Percentiles rank a stretch among this genome's conserved stretches.
Evolutionary conservation across 2,329 filamentous ascomycete species (phyloP).

Genomic region (Talaromyces islandicus): DNA sequence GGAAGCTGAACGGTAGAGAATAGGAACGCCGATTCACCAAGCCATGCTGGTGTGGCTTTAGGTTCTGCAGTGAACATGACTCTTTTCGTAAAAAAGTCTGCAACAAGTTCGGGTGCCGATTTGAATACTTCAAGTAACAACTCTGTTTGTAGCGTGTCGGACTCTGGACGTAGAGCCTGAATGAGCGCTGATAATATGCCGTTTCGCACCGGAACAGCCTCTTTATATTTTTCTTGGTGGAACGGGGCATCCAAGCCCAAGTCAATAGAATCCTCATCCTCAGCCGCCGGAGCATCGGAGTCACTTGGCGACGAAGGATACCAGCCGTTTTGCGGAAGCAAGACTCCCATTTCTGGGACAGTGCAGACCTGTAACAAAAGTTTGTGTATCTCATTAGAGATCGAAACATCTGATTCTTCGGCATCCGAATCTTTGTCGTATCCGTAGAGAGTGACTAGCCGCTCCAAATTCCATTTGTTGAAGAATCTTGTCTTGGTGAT

Average conservation of each 20-base stretch:
- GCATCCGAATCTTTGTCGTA: conserved; percentile 45
- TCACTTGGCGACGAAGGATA: conserved; percentile 67
- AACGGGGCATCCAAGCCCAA: conserved; percentile 64
- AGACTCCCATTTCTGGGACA: conserved; percentile 62
- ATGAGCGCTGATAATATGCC: conserved; percentile 71
- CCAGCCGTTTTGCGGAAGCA: conserved; percentile 73
- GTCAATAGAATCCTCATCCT: conserved; percentile 48
- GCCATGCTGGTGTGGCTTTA: conserved; percentile 88
- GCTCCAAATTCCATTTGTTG: conserved; percentile 65
- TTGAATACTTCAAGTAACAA: conserved; percentile 74
- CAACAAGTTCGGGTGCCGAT: conserved; percentile 76
- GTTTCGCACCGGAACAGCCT: conserved; percentile 71
- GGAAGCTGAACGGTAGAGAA: conserved; percentile 73
- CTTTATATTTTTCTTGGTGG: conserved; percentile 62
- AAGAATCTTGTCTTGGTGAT: conserved; percentile 70
- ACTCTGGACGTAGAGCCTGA: conserved; percentile 74
- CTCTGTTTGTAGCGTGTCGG: conserved; percentile 72
- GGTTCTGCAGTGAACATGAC: conserved; percentile 81
- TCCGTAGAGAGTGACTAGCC: conserved; percentile 66
- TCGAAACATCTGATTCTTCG: conserved; percentile 36
- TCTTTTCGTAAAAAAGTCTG: conserved; percentile 79
- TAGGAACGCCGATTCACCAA: conserved; percentile 84
- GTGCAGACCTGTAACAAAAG: conserved; percentile 74
- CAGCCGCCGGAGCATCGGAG: conserved; percentile 47
- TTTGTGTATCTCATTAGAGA: conserved; percentile 65